These are phyloP conservation scores for Blastosporella zonata DNA, from an alignment of 1,284 basidiomycete species.

Conservation along the genomic window DNA sequence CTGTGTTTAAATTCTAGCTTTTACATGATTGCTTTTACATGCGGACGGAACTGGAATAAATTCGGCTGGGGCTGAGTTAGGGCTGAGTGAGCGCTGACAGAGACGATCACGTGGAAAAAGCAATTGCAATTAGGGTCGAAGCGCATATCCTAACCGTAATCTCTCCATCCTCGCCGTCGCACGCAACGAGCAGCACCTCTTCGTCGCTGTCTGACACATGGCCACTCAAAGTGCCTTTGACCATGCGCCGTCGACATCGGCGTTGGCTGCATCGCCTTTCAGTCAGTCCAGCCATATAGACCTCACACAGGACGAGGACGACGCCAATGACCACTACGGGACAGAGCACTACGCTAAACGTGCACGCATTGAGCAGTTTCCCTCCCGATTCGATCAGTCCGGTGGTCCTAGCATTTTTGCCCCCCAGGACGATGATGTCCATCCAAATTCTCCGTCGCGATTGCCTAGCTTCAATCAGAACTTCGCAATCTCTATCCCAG, in stretches of 20 bases:
- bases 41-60: no score
- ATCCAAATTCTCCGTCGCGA: constrained; percentile 14
- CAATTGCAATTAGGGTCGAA: constrained; percentile 2
- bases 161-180: constrained; percentile 5
- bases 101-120: constrained; percentile 12
- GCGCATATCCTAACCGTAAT: constrained; percentile 1
- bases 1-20: neutral
- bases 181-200: constrained; percentile 4
- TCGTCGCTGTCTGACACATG: constrained; percentile 8
- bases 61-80: neutral
- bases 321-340: constrained; percentile 29
- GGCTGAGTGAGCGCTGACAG: constrained; percentile 13
- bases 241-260: constrained; percentile 4
- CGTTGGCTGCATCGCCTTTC: constrained; percentile 8
- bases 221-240: constrained; percentile 6
- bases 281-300: constrained; percentile 39
- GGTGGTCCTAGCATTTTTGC: constrained; percentile 9
- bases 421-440: constrained; percentile 10
- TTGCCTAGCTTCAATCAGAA: constrained; percentile 16
- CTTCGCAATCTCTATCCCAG: constrained; percentile 3
- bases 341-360: constrained; percentile 37
- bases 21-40: no score
- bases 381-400: constrained; percentile 16
- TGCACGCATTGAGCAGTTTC: constrained; percentile 32
- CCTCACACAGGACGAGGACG: constrained; percentile 60